Base-by-base conservation (phyloP, 176 grass and related monocot species). In the Alopecurus myosuroides region DNA sequence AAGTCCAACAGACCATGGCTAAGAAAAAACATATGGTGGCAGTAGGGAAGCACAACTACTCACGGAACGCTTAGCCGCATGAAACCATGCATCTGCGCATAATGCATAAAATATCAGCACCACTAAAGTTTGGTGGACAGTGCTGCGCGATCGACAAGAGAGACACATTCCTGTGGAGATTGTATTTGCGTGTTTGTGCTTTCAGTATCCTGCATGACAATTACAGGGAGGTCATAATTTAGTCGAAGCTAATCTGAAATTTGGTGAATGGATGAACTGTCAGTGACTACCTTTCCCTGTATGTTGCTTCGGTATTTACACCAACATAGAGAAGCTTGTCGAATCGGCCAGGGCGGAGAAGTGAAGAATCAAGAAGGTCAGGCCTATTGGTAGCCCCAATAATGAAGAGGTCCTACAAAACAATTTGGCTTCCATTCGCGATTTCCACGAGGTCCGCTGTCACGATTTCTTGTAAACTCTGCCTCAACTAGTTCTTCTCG, bases 381-480 rank as follows among this genome's bases (percentile, higher is more conserved):
- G 93, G 93, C 87, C 97, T 96, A 82, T 96, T 99, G 70, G 91
- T 99, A 72, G 97, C 97, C 60, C 94, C 97, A 83, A 99, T 99
- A 48, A 99, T 92, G 89, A 99, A 99, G 57, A 97, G 81, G 56
- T 94, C 92, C 94, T 99, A 84, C 0, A 89, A 81, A 63, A 75
- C 23, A 80, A 62, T 65, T 79, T 77, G 63, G 71, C n/a, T n/a
- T n/a, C n/a, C n/a, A n/a, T n/a, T n/a, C n/a, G n/a, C n/a, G n/a
- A n/a, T n/a, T n/a, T n/a, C n/a, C n/a, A n/a, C n/a, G n/a, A n/a
- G n/a, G n/a, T n/a, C n/a, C n/a, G n/a, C n/a, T n/a, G n/a, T n/a
- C n/a, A n/a, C n/a, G n/a, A n/a, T n/a, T n/a, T n/a, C n/a, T n/a
- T n/a, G n/a, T n/a, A n/a, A n/a, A n/a, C n/a, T n/a, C n/a, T n/a